Base-by-base conservation (phyloP, 208 protist species). In the Trypanosoma avium region DNA sequence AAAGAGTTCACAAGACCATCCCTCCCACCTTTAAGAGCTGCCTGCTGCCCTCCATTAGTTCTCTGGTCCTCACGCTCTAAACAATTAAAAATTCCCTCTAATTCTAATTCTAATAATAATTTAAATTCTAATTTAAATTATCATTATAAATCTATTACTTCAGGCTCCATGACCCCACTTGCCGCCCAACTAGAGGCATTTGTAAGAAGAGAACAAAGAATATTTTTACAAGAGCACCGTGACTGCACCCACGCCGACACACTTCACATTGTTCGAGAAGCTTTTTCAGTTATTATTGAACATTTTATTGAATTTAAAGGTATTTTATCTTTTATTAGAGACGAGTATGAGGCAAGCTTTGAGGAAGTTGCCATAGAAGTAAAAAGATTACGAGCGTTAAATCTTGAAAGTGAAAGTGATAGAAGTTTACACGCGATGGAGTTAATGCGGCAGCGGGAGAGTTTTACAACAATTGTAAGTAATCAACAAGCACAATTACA, bases 221-320 rank as follows among this genome's bases (percentile, higher is more conserved):
- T 91, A 54, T 90, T 86, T 58, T 19, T 85, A n/a, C 60, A 58
- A 10, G 84, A 89, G 36, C 82, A 91, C 47, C 82, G 73, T 1
- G 47, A 76, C 50, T 90, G 85, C 55, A 75, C 83, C 17, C 76
- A 84, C 45, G 56, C 61, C 3, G 84, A 93, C 21, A 93, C 81
- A 9, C 70, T 96, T 22, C 84, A 88, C 50, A 96, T 96, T 56
- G 89, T 93, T 45, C 70, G 79, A 8, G 90, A 96, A 57, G 90
- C 79, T 0, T 82, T 96, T 59, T 73, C 61, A 36, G 82, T 76
- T 26, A 75, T 96, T 63, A 73, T 85, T 47, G 84, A 92, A 35
- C 90, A 93, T 71, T 96, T 96, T 67, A 33, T 77, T 27, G 85
- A 96, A 64, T 96, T 92, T 70, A 73, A 54, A 27, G 71, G 67